Base-by-base conservation (phyloP, 768 basidiomycete species). In the Phaffia tasmanica region DNA sequence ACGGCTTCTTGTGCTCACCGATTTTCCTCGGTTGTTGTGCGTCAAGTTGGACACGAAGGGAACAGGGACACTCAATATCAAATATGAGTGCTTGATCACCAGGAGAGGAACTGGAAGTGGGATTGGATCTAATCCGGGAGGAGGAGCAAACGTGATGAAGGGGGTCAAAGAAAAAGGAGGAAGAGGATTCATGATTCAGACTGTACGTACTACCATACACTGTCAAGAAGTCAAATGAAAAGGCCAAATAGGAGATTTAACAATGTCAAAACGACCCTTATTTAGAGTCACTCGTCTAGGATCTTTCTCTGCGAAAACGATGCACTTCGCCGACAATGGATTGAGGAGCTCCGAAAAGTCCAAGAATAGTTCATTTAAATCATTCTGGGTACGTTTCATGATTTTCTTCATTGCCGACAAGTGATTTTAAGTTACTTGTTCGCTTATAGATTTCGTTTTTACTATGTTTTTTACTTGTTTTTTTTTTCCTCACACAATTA, bases 1-100 rank as follows among this genome's bases (percentile, higher is more conserved):
- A 25, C 67, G 67, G 23, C 46, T 42, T 21, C 62, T 69, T 46
- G 55, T 69, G 32, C 62, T 69, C 21, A 69, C 67, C 32, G 57
- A 69, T 55, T 69, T 69, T 30, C 67, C 67, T 18, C 56, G 67
- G 6, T 35, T 69, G 25, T 21, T 69, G 3, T 69, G 67, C 58
- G 67, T 64, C 62, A 69, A 69, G 29, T 57, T 55, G 18, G 67
- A 69, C 46, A 19, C 23, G 5, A 69, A 69, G 50, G 48, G 42
- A 27, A 57, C 62, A 16, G 67, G 67, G 21, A 48, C 29, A 35
- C 56, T 69, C 30, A 69, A 69, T 30, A 42, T 69, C 51, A 69
- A 69, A 46, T 57, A 51, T 51, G 67, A 69, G 27, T 64, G 57
- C 19, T 27, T 69, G 21, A 54, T 69, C 49, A 57, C 63, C 27